These are phyloP conservation scores for Rhizomucor pusillus DNA, from an alignment of 371 early-diverging fungal genomes.

Conservation along the genomic window DNA sequence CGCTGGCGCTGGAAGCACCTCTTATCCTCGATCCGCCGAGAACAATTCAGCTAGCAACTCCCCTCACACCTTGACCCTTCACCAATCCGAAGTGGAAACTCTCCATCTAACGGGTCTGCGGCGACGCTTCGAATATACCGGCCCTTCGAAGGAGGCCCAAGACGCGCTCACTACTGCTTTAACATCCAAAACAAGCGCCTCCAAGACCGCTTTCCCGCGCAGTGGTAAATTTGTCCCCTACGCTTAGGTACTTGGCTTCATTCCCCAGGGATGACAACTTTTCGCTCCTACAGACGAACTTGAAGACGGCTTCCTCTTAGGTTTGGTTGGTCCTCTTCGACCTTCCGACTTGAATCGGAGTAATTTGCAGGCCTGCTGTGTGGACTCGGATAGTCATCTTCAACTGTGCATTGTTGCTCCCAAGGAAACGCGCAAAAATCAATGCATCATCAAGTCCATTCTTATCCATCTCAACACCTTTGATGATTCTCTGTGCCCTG, in stretches of 20 bases:
- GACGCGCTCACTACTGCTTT: background rate
- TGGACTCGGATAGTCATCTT: background rate
- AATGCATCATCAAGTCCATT: background rate
- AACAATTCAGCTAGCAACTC: slow-evolving; percentile 1
- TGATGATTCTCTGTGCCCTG: slow-evolving; percentile 1
- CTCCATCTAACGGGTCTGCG: background rate
- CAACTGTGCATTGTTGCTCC: slow-evolving; percentile 46
- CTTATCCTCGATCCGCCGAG: background rate
- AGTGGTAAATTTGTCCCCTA: slow-evolving; percentile 1
- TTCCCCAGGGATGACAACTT: background rate
- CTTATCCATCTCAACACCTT: background rate
- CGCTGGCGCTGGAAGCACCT: slow-evolving; percentile 4
- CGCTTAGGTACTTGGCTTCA: background rate
- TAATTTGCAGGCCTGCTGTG: no score
- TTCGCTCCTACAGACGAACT: background rate
- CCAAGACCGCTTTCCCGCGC: background rate
- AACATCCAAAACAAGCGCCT: slow-evolving; percentile 1
- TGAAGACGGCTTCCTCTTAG: slow-evolving; percentile 3
- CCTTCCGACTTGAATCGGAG: slow-evolving; percentile 9
- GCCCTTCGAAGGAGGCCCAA: background rate
- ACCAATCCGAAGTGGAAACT: background rate
- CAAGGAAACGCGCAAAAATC: slow-evolving; percentile 7
- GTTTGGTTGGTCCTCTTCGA: slow-evolving; percentile 2
- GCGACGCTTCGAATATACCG: background rate
- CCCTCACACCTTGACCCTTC: background rate